These are phyloP conservation scores for Knoxdaviesia proteae DNA, from an alignment of 2,329 filamentous ascomycete species.

Conservation along the genomic window DNA sequence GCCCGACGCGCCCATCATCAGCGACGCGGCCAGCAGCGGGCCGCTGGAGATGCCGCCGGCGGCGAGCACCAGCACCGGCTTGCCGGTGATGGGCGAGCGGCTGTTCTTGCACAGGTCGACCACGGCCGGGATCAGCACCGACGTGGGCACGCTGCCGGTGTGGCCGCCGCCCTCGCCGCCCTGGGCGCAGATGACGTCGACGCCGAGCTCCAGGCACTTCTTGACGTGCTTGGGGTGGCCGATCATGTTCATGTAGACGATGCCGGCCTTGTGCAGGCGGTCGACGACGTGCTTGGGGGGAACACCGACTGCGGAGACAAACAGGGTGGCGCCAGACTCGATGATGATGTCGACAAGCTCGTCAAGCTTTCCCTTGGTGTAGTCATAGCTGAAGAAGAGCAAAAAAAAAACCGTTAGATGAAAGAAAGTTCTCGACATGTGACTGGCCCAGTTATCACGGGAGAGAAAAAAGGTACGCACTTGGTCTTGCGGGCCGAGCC, in stretches of 20 bases:
- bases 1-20: slow-evolving; percentile 79
- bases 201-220: slow-evolving; percentile 82
- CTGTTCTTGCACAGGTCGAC: slow-evolving; percentile 61
- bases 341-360: slow-evolving; percentile 85
- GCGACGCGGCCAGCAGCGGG: slow-evolving; percentile 66
- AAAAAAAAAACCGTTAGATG: not conserved
- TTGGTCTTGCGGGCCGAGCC: slow-evolving; percentile 92
- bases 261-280: slow-evolving; percentile 64
- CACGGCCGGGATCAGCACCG: slow-evolving; percentile 79
- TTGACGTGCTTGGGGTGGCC: slow-evolving; percentile 97
- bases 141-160: slow-evolving; percentile 83
- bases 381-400: slow-evolving; percentile 61
- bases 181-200: slow-evolving; percentile 95
- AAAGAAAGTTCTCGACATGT: slow-evolving; percentile 1
- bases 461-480: slow-evolving; percentile 15
- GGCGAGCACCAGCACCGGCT: slow-evolving; percentile 77
- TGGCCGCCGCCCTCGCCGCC: slow-evolving; percentile 94
- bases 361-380: slow-evolving; percentile 95
- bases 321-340: slow-evolving; percentile 73
- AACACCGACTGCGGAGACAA: slow-evolving; percentile 91
- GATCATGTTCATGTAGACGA: slow-evolving; percentile 99
- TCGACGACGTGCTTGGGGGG: slow-evolving; percentile 80
- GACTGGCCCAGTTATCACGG: not conserved
- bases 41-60: slow-evolving; percentile 91
- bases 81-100: slow-evolving; percentile 71